Conservation (phyloP, 2,329 filamentous ascomycete genomes). For the Stachybotrys chlorohalonatus region DNA sequence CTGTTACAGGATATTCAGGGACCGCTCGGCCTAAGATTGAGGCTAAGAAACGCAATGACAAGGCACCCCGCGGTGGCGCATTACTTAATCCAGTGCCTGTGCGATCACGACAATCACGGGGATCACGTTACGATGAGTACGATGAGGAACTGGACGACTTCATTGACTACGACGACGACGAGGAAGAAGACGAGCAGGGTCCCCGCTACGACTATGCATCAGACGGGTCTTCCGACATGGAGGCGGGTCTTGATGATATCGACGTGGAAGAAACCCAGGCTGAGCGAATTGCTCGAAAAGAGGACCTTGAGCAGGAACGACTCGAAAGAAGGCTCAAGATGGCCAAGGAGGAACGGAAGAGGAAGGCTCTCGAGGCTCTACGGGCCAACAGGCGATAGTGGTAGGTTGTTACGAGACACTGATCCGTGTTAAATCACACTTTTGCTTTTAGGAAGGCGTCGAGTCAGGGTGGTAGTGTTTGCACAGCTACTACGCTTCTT, state of each 20-base stretch:
- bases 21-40: conserved; percentile 51
- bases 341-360: conserved; percentile 51
- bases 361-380: conserved; percentile 27
- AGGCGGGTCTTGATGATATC: conserved; percentile 65
- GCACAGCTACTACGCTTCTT: neutral
- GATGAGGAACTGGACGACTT: conserved; percentile 55
- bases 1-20: conserved; percentile 57
- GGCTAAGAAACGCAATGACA: conserved; percentile 19
- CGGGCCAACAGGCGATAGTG: conserved; percentile 20
- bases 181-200: conserved; percentile 34
- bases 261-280: conserved; percentile 61
- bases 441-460: too few relatives aligned
- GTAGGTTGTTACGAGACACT: neutral
- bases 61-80: conserved; percentile 28
- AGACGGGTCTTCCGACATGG: conserved; percentile 68
- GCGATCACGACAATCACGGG: conserved; percentile 17
- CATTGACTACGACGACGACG: conserved; percentile 48
- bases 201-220: conserved; percentile 48
- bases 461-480: neutral
- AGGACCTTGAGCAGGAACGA: conserved; percentile 56
- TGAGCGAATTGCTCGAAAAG: conserved; percentile 51
- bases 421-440: too few relatives aligned
- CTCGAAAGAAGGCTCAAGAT: conserved; percentile 53
- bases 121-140: conserved; percentile 45
- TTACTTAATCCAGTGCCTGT: conserved; percentile 24